phyloP scores from a whole-genome alignment of 768 basidiomycete genomes.

The Amyloporia xantha region DNA sequence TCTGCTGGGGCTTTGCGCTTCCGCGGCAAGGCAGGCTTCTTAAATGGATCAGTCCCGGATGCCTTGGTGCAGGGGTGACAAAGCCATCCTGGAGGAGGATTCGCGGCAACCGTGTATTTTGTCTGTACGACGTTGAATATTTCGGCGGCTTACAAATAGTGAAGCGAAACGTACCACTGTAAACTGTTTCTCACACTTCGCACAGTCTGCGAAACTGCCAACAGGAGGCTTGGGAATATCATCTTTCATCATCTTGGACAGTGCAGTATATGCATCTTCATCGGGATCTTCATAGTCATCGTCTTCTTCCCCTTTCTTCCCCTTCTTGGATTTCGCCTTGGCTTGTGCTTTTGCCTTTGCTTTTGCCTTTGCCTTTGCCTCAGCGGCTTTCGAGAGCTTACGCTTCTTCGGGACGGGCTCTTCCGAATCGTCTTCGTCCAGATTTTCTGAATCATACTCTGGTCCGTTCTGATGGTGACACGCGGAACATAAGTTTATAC shows the following conservation, averaged over 20 bases:
- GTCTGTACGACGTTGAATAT: conserved; percentile 42
- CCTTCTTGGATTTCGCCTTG: conserved; percentile 27
- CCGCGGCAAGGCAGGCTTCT: conserved; percentile 56
- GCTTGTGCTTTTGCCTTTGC: conserved; percentile 36
- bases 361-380: conserved; percentile 38
- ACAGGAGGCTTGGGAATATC: conserved; percentile 49
- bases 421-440: conserved; percentile 52
- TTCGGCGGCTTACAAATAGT: neutral
- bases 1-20: conserved; percentile 62
- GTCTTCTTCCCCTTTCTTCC: conserved; percentile 35
- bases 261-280: conserved; percentile 62
- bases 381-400: conserved; percentile 40
- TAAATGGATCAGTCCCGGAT: conserved; percentile 78
- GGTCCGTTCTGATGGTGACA: conserved; percentile 16
- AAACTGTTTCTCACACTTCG: conserved; percentile 75
- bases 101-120: conserved; percentile 75
- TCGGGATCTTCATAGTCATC: conserved; percentile 40
- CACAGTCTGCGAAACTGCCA: conserved; percentile 79
- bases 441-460: conserved; percentile 67
- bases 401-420: conserved; percentile 45
- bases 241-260: conserved; percentile 41
- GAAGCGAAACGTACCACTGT: conserved; percentile 61
- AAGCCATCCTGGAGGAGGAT: conserved; percentile 66
- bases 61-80: conserved; percentile 82
- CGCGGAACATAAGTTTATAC: conserved; percentile 3